phyloP scores from a whole-genome alignment of 192 early-diverging fungal species.

The Diversispora epigaea region DNA sequence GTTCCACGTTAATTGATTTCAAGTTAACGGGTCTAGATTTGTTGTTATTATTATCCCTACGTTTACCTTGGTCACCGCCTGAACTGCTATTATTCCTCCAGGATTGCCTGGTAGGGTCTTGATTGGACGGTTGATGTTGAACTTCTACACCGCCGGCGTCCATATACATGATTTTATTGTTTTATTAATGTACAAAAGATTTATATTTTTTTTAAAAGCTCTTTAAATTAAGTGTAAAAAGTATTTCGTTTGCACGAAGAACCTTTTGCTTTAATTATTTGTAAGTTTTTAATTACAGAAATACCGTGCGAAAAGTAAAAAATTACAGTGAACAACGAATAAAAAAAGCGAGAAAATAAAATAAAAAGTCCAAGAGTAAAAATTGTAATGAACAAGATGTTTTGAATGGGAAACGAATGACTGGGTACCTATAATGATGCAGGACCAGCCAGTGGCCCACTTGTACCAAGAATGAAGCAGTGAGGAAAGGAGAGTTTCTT shows the following conservation, averaged over 20 bases:
- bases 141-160: conserved; percentile 30
- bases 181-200: conserved; percentile 1
- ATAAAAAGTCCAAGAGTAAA: not conserved
- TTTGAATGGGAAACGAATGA: conserved; percentile 32
- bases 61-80: conserved; percentile 27
- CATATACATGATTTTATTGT: not conserved
- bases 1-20: conserved; percentile 27
- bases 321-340: conserved; percentile 3
- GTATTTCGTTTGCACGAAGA: not conserved
- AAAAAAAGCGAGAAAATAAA: not conserved
- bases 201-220: not conserved
- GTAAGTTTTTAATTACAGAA: not conserved
- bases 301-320: not conserved
- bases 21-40: conserved; percentile 22
- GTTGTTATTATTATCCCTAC: conserved; percentile 26
- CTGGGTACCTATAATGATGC: conserved; percentile 34
- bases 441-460: conserved; percentile 38
- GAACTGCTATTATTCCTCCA: conserved; percentile 18
- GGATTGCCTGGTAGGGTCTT: conserved; percentile 28
- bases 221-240: not conserved
- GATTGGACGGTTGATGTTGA: conserved; percentile 31
- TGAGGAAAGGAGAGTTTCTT: not conserved
- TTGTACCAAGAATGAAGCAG: conserved; percentile 6
- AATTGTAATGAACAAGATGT: conserved; percentile 6
- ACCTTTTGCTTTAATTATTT: not conserved